Conservation (phyloP, 176 grass and related monocot genomes). For the Typha latifolia region DNA sequence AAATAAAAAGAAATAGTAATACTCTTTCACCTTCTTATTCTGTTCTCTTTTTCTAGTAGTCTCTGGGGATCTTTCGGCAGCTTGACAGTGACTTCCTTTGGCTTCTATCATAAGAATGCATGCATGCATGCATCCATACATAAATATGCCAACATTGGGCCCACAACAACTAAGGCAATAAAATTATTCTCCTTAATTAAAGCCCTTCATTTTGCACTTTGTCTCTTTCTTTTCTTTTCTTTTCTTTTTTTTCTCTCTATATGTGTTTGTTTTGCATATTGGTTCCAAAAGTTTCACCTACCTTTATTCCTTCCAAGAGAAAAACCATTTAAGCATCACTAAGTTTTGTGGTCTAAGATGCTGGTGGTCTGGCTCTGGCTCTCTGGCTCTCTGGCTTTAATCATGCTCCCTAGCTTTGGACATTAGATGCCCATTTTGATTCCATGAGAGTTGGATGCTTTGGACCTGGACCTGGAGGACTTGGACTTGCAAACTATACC, state of each 20-base stretch:
- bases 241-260: background rate
- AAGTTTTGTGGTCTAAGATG: conserved; percentile 5
- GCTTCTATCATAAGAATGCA: too few relatives aligned
- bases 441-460: too few relatives aligned
- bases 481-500: too few relatives aligned
- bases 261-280: background rate
- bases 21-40: too few relatives aligned
- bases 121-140: too few relatives aligned
- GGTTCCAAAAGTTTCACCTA: background rate
- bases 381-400: background rate
- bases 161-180: background rate
- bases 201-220: background rate
- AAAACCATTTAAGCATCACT: background rate
- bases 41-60: too few relatives aligned
- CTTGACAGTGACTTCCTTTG: too few relatives aligned
- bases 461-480: too few relatives aligned
- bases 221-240: background rate
- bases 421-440: too few relatives aligned
- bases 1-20: too few relatives aligned
- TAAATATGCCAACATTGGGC: too few relatives aligned
- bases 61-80: too few relatives aligned
- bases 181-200: background rate
- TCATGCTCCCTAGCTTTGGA: background rate
- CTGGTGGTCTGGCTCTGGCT: conserved; percentile 1
- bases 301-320: background rate